Percentiles rank a stretch among this genome's conserved stretches.
phyloP scores from a whole-genome alignment of 208 protist genomes.

The Acanthamoeba royreba region DNA sequence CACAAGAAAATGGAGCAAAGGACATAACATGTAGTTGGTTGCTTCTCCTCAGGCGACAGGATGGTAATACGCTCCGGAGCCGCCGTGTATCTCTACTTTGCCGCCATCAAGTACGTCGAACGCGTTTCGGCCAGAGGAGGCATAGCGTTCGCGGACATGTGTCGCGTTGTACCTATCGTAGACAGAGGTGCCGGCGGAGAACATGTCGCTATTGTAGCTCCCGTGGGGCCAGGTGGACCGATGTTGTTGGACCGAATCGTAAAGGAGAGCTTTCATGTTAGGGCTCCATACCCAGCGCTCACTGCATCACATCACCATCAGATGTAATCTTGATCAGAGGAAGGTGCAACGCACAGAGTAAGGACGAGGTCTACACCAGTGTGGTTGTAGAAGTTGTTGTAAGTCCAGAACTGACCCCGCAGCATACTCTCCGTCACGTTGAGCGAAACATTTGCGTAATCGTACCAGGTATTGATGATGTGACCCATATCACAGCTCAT shows the following conservation, averaged over 20 bases:
- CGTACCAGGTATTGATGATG: neutral
- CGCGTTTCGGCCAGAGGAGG: neutral
- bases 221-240: neutral
- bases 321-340: neutral
- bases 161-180: neutral
- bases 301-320: neutral
- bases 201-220: neutral
- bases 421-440: neutral
- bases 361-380: neutral
- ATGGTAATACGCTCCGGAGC: too few species aligned
- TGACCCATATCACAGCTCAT: neutral
- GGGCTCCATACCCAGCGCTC: neutral
- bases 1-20: too few species aligned
- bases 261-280: neutral
- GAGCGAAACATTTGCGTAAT: neutral
- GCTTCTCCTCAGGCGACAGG: too few species aligned
- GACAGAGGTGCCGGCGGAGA: neutral
- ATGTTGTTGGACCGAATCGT: neutral
- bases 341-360: neutral
- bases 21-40: too few species aligned
- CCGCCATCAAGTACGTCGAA: neutral
- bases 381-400: neutral
- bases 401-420: neutral
- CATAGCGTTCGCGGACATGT: neutral
- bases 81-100: too few species aligned